phyloP scores from a whole-genome alignment of 2,329 filamentous ascomycete genomes.

The Metarhizium guizhouense region DNA sequence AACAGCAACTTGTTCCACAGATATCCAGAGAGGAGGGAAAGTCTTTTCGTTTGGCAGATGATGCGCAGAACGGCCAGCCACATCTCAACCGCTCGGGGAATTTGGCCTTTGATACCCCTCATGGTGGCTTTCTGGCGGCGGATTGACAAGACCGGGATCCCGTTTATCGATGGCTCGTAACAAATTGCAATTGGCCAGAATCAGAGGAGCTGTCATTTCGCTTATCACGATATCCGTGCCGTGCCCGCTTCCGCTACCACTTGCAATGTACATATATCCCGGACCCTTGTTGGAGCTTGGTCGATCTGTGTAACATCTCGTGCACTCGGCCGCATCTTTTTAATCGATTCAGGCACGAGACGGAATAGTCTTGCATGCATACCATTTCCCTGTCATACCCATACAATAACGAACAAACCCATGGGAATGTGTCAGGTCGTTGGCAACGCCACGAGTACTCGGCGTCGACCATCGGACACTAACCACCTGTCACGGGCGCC shows the following conservation, averaged over 20 bases:
- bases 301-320: background rate
- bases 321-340: too few species aligned
- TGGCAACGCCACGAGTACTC: background rate
- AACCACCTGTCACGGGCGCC: background rate
- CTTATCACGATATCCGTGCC: background rate
- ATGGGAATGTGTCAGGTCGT: background rate
- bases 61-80: conserved; percentile 1
- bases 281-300: background rate
- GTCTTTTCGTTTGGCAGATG: background rate
- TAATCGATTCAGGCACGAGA: background rate
- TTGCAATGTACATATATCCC: background rate
- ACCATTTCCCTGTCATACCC: background rate
- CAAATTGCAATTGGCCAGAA: background rate
- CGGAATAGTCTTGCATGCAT: background rate
- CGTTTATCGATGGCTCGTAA: background rate
- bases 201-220: background rate
- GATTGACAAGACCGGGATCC: background rate
- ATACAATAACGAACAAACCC: background rate
- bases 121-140: background rate
- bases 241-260: background rate
- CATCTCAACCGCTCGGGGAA: background rate
- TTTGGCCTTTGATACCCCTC: background rate
- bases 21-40: background rate
- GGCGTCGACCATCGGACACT: background rate
- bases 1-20: background rate